These are phyloP conservation scores for Chaetothyriales sp. DNA, from an alignment of 2,329 filamentous ascomycete species.

Conservation along the genomic window DNA sequence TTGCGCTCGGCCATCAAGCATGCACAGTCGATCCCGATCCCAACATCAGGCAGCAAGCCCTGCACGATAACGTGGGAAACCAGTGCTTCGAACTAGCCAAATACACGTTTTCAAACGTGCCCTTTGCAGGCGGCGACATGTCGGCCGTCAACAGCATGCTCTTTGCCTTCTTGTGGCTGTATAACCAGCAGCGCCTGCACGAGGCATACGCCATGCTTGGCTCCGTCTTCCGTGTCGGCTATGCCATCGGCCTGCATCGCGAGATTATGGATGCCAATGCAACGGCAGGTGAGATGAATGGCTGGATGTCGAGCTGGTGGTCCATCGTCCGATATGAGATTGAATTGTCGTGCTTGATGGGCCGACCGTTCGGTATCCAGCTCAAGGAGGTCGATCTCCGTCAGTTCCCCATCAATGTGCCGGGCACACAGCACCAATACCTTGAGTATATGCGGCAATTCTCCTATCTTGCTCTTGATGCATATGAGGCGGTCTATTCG, in stretches of 20 bases:
- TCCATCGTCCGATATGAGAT: conserved; percentile 6
- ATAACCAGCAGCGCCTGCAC: conserved; percentile 6
- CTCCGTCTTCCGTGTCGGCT: conserved; percentile 3
- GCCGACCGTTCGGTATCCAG: conserved; percentile 4
- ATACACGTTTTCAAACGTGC: conserved; percentile 2
- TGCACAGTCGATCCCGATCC: conserved; percentile 5
- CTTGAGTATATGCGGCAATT: conserved; percentile 7
- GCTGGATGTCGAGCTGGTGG: conserved; percentile 3
- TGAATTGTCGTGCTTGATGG: conserved; percentile 3
- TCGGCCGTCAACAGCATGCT: conserved; percentile 6
- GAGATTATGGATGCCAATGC: neutral
- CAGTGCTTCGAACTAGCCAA: conserved; percentile 6
- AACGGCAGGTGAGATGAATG: conserved; percentile 2
- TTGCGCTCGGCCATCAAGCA: conserved; percentile 7
- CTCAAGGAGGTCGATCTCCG: conserved; percentile 29
- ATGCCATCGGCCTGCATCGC: conserved; percentile 7
- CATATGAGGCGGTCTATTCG: conserved; percentile 6
- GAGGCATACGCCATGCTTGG: conserved; percentile 8
- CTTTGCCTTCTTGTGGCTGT: conserved; percentile 6
- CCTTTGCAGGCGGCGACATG: conserved; percentile 7
- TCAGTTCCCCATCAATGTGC: conserved; percentile 54
- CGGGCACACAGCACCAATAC: conserved; percentile 5
- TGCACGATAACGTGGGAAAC: conserved; percentile 3
- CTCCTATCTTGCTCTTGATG: conserved; percentile 5
- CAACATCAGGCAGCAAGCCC: neutral